Evolutionary conservation across 1,284 basidiomycete genomes (phyloP), one percentile per base, ranked within the genome.

Genomic region (Boletus sp.): DNA sequence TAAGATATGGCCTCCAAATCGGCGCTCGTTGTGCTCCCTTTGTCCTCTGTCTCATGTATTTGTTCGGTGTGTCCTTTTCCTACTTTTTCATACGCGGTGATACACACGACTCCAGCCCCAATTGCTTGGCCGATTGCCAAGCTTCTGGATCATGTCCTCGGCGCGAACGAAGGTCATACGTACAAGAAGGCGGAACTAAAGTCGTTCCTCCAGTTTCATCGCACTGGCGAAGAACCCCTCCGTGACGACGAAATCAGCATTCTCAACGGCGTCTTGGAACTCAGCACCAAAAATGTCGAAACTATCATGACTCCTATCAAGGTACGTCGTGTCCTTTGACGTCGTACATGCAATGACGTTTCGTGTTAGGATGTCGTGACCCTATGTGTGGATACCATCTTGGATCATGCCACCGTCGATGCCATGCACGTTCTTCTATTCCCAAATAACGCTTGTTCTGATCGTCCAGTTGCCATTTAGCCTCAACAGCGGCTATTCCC

Each of bases 121-220:
- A 81, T 97, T 58, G 94, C 95, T 0, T 97, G 85, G 80, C 95
- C 95, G 2, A 93, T 90, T 58, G 94, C 95, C 14, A 93, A 93
- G 71, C 79, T 97, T 0, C 86, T 97, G 38, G 95, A 97, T 73
- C 82, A 77, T 49, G 82, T 89, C 2, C 86, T 97, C 3, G 95
- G 95, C 33, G 80, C 77, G 3, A 80, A 87, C 65, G 89, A 90
- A 65, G 79, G 81, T 0, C 83, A 90, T 61, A 94, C 91, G 0
- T 96, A 95, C 80, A 94, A 95, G 71, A 95, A 95, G 74, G 92
- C 93, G 0, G 93, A 97, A 71, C 84, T 98, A 49, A 95, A 94
- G 77, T 93, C 91, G 0, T 98, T 98, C 78, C 83, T 98, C 31
- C 91, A 95, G 71, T 93, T 96, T 77, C 93, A 96, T 77, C 82